Evolutionary conservation across 345 rosid genomes (phyloP).

Genomic region (Citrus reticulata): DNA sequence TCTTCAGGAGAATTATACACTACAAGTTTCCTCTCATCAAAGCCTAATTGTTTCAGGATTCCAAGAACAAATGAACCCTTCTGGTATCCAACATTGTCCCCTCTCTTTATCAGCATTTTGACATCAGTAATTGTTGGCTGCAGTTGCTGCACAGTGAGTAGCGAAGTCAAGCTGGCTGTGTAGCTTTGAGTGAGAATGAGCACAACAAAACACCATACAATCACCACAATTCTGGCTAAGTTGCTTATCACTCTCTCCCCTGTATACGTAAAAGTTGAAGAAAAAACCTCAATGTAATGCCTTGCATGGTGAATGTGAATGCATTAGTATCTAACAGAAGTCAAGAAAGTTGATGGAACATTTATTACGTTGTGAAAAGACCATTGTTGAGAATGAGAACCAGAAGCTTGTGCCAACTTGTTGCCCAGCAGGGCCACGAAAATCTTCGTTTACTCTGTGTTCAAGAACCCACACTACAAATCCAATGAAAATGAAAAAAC

Average conservation of each 20-base stretch:
- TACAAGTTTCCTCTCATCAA: conserved; percentile 12
- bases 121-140: conserved; percentile 44
- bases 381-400: conserved; percentile 77
- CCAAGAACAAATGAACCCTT: conserved; percentile 32
- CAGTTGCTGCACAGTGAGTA: conserved; percentile 49
- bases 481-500: conserved; percentile 55
- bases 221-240: conserved; percentile 36
- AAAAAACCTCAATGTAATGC: neutral
- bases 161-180: conserved; percentile 66
- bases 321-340: neutral
- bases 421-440: conserved; percentile 41
- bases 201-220: conserved; percentile 70
- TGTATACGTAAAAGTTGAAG: conserved; percentile 5
- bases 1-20: conserved; percentile 19
- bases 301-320: neutral
- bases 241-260: conserved; percentile 65
- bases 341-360: too few species aligned
- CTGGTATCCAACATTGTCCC: conserved; percentile 41
- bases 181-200: conserved; percentile 66
- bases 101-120: conserved; percentile 28
- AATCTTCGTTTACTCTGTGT: conserved; percentile 60
- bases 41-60: conserved; percentile 24
- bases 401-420: conserved; percentile 56
- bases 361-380: conserved; percentile 36
- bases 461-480: conserved; percentile 70